phyloP scores from a whole-genome alignment of 139 green algal genomes.

The Pycnococcus provasolii region DNA sequence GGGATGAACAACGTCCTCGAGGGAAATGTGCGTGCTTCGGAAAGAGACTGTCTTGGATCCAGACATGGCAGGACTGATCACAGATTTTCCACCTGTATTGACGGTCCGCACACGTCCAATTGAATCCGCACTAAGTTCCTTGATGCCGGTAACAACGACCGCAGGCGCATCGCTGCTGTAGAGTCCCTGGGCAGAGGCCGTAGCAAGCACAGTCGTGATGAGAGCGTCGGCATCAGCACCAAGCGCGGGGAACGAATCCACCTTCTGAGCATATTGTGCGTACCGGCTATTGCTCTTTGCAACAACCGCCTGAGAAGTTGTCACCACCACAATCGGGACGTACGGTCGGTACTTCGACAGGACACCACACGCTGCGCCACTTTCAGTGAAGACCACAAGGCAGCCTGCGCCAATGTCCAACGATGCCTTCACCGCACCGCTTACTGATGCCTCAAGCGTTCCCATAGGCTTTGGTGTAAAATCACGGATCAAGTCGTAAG shows the following conservation, averaged over 20 bases:
- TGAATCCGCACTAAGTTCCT: not conserved
- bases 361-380: conserved; percentile 38
- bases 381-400: conserved; percentile 48
- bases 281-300: not conserved
- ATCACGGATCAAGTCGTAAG: conserved; percentile 45
- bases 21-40: not conserved
- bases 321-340: conserved; percentile 47
- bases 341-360: conserved; percentile 54
- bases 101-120: not conserved
- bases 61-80: not conserved
- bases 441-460: conserved; percentile 39
- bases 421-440: conserved; percentile 36
- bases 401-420: conserved; percentile 43
- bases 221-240: no score
- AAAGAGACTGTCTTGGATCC: not conserved
- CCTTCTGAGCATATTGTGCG: not conserved
- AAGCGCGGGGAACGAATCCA: no score
- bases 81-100: not conserved
- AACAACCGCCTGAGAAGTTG: not conserved
- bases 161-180: not conserved
- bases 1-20: not conserved
- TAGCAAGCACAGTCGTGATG: no score
- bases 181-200: not conserved
- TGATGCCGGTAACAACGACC: not conserved
- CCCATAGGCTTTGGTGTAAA: conserved; percentile 51